These are phyloP conservation scores for Fonsecaea monophora DNA, from an alignment of 2,329 filamentous ascomycete species.

Conservation along the genomic window DNA sequence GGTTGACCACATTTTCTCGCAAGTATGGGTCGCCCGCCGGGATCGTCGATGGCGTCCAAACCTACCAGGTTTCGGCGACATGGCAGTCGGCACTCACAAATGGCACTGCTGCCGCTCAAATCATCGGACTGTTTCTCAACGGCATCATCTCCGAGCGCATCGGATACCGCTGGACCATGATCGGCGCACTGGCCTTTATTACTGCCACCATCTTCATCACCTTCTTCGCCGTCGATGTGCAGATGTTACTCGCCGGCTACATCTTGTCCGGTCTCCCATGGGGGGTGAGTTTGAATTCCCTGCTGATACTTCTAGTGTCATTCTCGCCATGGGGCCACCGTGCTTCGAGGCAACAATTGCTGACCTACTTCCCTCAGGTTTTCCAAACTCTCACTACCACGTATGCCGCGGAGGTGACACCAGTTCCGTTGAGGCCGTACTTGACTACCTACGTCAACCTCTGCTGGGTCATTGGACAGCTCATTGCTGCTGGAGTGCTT, in stretches of 20 bases:
- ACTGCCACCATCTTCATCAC: conserved; percentile 47
- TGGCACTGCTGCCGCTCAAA: conserved; percentile 39
- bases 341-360: not conserved
- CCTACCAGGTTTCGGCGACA: conserved; percentile 40
- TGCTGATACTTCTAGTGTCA: not conserved
- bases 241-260: conserved; percentile 47
- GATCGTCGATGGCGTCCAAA: conserved; percentile 34
- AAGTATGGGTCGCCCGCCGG: conserved; percentile 34
- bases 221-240: conserved; percentile 50
- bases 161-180: conserved; percentile 48
- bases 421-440: conserved; percentile 45
- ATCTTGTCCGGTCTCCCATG: conserved; percentile 51
- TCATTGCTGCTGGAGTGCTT: conserved; percentile 47
- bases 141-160: conserved; percentile 52
- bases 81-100: conserved; percentile 56
- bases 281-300: conserved; percentile 35
- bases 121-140: conserved; percentile 40
- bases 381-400: conserved; percentile 47
- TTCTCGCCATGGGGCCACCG: not conserved
- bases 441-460: conserved; percentile 49
- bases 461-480: conserved; percentile 52
- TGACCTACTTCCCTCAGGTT: conserved; percentile 21
- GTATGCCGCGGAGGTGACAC: conserved; percentile 50
- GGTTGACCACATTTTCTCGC: conserved; percentile 34
- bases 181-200: conserved; percentile 40